Percentiles rank a stretch among this genome's conserved stretches.
phyloP scores from a whole-genome alignment of 768 basidiomycete species.

The Trametes sanguinea region DNA sequence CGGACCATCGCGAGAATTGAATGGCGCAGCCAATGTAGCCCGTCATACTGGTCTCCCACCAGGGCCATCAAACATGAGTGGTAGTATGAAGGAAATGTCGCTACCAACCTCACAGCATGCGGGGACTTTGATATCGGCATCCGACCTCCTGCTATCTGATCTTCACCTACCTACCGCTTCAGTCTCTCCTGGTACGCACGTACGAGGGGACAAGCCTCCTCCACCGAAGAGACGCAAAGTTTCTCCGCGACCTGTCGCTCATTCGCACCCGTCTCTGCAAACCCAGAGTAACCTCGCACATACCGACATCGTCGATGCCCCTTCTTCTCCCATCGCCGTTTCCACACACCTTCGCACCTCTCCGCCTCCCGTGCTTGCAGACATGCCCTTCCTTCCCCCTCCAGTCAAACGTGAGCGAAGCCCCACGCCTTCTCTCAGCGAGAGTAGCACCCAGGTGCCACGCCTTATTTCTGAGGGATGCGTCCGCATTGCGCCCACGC shows the following conservation, averaged over 20 bases:
- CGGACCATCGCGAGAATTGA: too few relatives aligned
- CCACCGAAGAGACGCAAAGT: slow-evolving; percentile 3
- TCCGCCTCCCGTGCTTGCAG: too few relatives aligned
- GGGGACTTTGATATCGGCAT: not conserved
- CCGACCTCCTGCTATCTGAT: not conserved
- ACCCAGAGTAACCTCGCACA: too few relatives aligned
- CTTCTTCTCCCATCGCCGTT: too few relatives aligned
- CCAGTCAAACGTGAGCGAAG: slow-evolving; percentile 27
- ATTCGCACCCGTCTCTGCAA: not conserved
- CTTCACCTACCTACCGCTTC: not conserved
- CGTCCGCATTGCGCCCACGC: slow-evolving; percentile 23
- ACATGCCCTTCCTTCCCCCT: not conserved
- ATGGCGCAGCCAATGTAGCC: too few relatives aligned
- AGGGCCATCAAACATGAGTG: too few relatives aligned
- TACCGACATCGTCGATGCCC: too few relatives aligned
- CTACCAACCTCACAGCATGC: too few relatives aligned
- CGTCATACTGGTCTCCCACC: too few relatives aligned
- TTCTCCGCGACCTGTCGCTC: not conserved
- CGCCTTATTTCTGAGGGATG: slow-evolving; percentile 18
- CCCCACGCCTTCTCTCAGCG: slow-evolving; percentile 9
- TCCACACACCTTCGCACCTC: too few relatives aligned
- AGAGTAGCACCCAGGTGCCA: not conserved
- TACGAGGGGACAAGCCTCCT: not conserved
- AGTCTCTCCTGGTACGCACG: not conserved
- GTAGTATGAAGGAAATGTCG: too few relatives aligned